A percentile compares a stretch with the other conserved stretches of the same genome.
Conservation (phyloP, 192 early-diverging fungal genomes). For the Coemansia reversa region DNA sequence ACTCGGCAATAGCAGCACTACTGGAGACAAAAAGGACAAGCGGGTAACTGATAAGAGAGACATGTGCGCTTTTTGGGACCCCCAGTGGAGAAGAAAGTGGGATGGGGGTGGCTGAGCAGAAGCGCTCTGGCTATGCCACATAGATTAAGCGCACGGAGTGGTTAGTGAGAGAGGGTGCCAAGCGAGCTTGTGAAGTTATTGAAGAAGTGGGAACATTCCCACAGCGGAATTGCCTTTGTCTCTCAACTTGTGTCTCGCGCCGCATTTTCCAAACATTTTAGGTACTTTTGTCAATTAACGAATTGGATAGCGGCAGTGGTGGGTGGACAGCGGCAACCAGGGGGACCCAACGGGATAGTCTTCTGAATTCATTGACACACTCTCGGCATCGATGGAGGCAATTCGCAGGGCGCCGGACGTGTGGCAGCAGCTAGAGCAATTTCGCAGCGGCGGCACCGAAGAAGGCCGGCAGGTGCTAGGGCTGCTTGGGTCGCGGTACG, state of each 20-base stretch:
- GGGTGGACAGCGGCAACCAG: neutral
- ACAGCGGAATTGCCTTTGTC: neutral
- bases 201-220: neutral
- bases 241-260: neutral
- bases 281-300: neutral
- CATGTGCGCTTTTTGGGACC: neutral
- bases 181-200: neutral
- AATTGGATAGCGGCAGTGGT: constrained; percentile 1
- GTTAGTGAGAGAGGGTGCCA: neutral
- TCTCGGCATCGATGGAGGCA: constrained; percentile 4
- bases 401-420: constrained; percentile 29
- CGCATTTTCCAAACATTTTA: neutral
- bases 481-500: constrained; percentile 49
- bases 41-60: neutral
- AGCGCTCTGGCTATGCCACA: neutral
- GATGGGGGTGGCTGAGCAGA: neutral
- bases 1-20: neutral
- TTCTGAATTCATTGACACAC: neutral
- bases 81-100: neutral
- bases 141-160: neutral
- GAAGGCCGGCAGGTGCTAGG: constrained; percentile 44
- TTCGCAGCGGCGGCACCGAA: constrained; percentile 12
- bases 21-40: neutral
- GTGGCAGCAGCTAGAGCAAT: constrained; percentile 50
- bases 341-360: neutral